phyloP scores from a whole-genome alignment of 345 rosid species.

The Syzygium grande region DNA sequence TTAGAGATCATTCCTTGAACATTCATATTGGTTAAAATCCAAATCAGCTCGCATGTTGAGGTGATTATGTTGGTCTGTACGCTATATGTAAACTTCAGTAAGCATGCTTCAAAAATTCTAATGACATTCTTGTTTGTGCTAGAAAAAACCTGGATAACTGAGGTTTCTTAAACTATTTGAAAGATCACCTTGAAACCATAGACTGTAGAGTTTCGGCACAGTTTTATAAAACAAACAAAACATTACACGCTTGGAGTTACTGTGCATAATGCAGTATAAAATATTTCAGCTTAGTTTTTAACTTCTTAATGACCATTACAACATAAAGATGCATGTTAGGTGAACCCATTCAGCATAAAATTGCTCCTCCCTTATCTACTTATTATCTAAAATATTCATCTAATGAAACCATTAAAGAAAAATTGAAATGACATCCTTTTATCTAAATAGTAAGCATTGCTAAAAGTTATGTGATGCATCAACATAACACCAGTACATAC shows the following conservation, averaged over 20 bases:
- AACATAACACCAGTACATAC: background rate
- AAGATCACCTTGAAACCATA: background rate
- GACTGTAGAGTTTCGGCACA: background rate
- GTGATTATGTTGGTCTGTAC: background rate
- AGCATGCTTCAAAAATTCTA: background rate
- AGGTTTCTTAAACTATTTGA: background rate
- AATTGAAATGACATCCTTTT: background rate
- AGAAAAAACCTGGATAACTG: background rate
- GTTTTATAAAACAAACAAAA: background rate
- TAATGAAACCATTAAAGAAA: background rate
- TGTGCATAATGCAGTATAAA: background rate
- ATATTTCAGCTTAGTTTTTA: background rate
- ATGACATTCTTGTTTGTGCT: background rate
- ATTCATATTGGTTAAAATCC: background rate
- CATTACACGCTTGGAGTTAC: background rate
- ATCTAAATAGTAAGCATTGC: background rate
- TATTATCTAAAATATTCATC: background rate
- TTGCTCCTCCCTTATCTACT: background rate
- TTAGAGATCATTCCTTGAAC: background rate
- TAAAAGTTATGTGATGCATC: background rate
- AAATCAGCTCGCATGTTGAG: background rate
- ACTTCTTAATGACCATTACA: background rate
- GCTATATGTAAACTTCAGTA: background rate
- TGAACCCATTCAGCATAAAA: background rate
- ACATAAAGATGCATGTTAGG: background rate